Conservation (phyloP, 1,284 basidiomycete species). For the Cryptococcus sp. region DNA sequence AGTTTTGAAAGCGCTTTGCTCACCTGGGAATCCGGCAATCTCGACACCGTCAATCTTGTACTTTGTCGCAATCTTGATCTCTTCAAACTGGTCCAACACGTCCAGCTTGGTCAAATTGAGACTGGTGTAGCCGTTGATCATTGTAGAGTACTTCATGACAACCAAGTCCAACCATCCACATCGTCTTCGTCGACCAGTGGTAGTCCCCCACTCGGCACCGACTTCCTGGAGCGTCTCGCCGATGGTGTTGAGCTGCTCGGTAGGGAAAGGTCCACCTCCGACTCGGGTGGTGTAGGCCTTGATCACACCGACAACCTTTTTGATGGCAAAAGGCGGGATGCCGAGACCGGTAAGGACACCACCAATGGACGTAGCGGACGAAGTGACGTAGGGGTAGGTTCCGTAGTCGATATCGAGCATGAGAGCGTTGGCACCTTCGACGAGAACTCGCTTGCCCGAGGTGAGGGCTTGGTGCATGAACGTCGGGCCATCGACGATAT, state of each 20-base stretch:
- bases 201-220: conserved; percentile 84
- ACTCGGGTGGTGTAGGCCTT: conserved; percentile 98
- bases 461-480: conserved; percentile 78
- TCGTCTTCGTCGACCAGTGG: conserved; percentile 84
- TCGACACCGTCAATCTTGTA: conserved; percentile 76
- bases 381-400: conserved; percentile 96
- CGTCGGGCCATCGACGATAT: conserved; percentile 74
- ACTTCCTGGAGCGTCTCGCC: conserved; percentile 90
- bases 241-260: conserved; percentile 82
- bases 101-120: conserved; percentile 97
- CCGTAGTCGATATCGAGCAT: conserved; percentile 99
- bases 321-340: conserved; percentile 82
- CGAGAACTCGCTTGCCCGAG: conserved; percentile 72
- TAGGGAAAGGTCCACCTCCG: conserved; percentile 94
- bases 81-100: conserved; percentile 74
- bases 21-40: conserved; percentile 82
- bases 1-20: conserved; percentile 26
- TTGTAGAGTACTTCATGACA: conserved; percentile 83
- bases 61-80: conserved; percentile 82
- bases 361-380: conserved; percentile 85
- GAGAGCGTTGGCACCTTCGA: conserved; percentile 95
- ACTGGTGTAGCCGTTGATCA: conserved; percentile 92
- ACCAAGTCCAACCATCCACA: conserved; percentile 98
- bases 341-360: conserved; percentile 93
- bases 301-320: conserved; percentile 81